Percentiles rank a stretch among this genome's conserved stretches.
These are phyloP conservation scores for Typha latifolia DNA, from an alignment of 176 grass and related monocot species.

Conservation along the genomic window DNA sequence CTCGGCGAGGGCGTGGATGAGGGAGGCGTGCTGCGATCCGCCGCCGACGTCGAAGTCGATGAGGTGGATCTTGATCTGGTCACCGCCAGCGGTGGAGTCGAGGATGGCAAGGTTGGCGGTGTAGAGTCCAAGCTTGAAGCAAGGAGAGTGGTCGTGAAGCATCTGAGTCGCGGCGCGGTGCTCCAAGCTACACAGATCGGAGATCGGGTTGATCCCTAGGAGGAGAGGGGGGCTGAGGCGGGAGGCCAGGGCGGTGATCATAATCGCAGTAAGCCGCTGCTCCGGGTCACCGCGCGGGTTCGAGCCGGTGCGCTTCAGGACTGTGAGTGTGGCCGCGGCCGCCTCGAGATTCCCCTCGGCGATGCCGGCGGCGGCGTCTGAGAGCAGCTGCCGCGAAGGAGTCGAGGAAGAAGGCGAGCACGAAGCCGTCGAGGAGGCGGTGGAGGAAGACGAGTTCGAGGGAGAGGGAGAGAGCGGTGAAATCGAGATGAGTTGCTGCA, in stretches of 20 bases:
- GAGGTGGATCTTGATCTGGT: conserved; percentile 46
- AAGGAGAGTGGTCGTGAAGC: conserved; percentile 54
- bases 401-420: conserved; percentile 45
- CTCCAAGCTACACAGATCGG: conserved; percentile 43
- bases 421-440: conserved; percentile 63
- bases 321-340: conserved; percentile 35
- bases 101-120: conserved; percentile 63
- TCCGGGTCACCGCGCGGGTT: conserved; percentile 52
- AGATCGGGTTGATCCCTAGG: conserved; percentile 7
- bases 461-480: conserved; percentile 43
- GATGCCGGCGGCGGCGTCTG: conserved; percentile 46
- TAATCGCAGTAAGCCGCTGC: conserved; percentile 69
- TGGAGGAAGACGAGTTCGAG: conserved; percentile 74
- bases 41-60: conserved; percentile 79
- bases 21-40: conserved; percentile 39
- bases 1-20: conserved; percentile 56
- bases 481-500: conserved; percentile 48
- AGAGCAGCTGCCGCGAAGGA: conserved; percentile 47
- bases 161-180: conserved; percentile 37
- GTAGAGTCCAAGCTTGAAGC: conserved; percentile 67
- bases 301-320: conserved; percentile 26
- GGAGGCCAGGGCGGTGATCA: conserved; percentile 39
- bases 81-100: conserved; percentile 18
- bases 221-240: conserved; percentile 35
- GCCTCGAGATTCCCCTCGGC: conserved; percentile 53